Percentiles rank a stretch among this genome's conserved stretches.
phyloP scores from a whole-genome alignment of 768 basidiomycete genomes.

The Rhizopogon vinicolor region DNA sequence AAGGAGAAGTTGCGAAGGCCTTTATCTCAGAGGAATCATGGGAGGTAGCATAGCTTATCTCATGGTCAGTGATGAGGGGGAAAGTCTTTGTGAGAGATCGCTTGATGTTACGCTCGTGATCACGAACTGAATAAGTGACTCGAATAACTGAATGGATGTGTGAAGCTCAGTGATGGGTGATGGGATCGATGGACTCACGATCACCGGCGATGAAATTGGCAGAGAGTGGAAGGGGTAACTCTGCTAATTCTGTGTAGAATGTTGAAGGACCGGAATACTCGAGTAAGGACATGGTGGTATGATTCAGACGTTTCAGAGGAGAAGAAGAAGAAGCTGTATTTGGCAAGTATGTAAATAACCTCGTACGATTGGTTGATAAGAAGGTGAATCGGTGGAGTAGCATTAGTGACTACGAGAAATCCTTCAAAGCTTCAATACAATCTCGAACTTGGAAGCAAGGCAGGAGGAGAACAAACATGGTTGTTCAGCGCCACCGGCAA shows the following conservation, averaged over 20 bases:
- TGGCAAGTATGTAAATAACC: not conserved
- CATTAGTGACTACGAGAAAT: too few relatives aligned
- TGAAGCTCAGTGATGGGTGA: not conserved
- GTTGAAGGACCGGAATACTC: conserved; percentile 13
- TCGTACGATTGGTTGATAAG: not conserved
- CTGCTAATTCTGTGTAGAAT: conserved; percentile 34
- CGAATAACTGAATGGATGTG: conserved; percentile 31
- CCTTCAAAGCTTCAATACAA: too few relatives aligned
- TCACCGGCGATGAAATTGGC: conserved; percentile 27
- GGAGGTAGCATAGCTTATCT: conserved; percentile 4
- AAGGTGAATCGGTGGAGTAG: not conserved
- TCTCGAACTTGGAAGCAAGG: not conserved
- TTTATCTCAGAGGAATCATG: conserved; percentile 31
- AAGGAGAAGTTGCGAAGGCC: conserved; percentile 39
- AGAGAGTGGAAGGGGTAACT: conserved; percentile 33
- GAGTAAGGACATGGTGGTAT: conserved; percentile 13
- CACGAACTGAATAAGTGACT: conserved; percentile 41
- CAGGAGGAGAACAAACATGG: conserved; percentile 1
- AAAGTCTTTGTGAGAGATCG: conserved; percentile 38
- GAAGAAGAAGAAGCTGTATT: not conserved
- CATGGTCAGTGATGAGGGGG: conserved; percentile 1
- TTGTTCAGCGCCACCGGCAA: not conserved
- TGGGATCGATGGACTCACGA: not conserved
- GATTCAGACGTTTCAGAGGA: too few relatives aligned
- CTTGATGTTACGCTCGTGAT: conserved; percentile 48